Evolutionary conservation across 2,329 filamentous ascomycete species (phyloP).

Genomic region (Colletotrichum shisoi): DNA sequence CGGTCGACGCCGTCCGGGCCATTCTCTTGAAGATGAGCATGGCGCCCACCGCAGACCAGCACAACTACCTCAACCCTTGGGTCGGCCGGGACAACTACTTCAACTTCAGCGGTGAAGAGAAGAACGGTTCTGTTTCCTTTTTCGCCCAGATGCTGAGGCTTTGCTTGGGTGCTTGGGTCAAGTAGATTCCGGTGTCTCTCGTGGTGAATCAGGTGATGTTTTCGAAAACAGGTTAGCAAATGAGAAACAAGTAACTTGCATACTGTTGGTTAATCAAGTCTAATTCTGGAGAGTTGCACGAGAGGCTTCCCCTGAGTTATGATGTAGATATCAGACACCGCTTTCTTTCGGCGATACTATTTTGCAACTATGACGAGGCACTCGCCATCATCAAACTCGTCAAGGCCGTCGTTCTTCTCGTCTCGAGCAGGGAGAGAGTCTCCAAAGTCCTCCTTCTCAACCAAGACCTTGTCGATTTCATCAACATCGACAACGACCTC

Average conservation of each 20-base stretch:
- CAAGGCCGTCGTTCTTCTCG: constrained; percentile 3
- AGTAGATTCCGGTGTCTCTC: not conserved
- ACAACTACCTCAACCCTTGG: constrained; percentile 13
- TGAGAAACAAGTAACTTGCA: not conserved
- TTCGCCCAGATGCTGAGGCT: not conserved
- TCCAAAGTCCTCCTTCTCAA: constrained; percentile 17
- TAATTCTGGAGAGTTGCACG: not conserved
- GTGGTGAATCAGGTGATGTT: not conserved
- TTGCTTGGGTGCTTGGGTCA: not conserved
- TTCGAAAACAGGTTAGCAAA: not conserved
- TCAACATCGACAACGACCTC: constrained; percentile 4
- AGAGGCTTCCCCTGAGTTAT: not conserved
- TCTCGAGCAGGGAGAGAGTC: constrained; percentile 4
- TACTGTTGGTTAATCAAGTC: not conserved
- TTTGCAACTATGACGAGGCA: constrained; percentile 13
- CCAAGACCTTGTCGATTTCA: constrained; percentile 13
- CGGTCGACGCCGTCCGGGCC: not conserved
- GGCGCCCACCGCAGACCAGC: constrained; percentile 1
- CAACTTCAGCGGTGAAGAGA: constrained; percentile 10
- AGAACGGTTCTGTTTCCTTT: not conserved
- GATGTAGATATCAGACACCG: not conserved
- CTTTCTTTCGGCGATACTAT: not conserved
- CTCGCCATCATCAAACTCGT: constrained; percentile 6
- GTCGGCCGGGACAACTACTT: constrained; percentile 11
- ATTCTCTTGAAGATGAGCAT: constrained; percentile 12